Conservation (phyloP, 805 yeast species). For the Cyberlindnera euphorbiiphila region DNA sequence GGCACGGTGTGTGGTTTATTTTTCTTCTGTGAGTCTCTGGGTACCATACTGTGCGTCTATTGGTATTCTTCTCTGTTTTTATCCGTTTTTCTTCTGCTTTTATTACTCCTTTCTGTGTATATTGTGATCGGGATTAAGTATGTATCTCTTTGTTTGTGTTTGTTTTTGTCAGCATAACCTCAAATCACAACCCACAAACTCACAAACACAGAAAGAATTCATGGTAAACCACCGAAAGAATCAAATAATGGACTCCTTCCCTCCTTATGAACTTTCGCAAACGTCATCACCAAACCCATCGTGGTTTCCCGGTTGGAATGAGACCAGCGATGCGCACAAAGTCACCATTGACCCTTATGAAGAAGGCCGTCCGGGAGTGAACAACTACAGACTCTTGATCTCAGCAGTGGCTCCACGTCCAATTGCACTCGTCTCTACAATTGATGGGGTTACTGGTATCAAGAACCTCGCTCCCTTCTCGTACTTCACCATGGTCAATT, state of each 20-base stretch:
- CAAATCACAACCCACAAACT: no score
- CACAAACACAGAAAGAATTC: no score
- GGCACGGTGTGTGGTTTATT: conserved; percentile 27
- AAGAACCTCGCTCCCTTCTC: conserved; percentile 60
- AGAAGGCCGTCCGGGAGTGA: conserved; percentile 25
- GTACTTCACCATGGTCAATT: conserved; percentile 42
- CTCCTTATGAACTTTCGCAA: conserved; percentile 4
- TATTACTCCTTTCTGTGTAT: no score
- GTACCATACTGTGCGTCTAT: no score
- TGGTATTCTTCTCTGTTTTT: background rate
- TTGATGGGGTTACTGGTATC: conserved; percentile 38
- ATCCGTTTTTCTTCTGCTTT: no score
- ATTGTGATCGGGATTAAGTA: no score
- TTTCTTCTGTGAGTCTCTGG: background rate
- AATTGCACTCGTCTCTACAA: conserved; percentile 52
- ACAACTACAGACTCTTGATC: conserved; percentile 48
- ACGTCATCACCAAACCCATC: conserved; percentile 13
- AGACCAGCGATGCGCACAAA: conserved; percentile 26
- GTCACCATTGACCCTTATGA: conserved; percentile 40
- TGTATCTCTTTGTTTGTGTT: no score
- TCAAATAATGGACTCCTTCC: no score
- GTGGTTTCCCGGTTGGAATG: conserved; percentile 8
- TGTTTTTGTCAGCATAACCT: no score
- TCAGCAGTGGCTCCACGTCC: conserved; percentile 59
- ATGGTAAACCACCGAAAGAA: no score